A percentile compares a stretch with the other conserved stretches of the same genome.
Conservation (phyloP, 1,284 basidiomycete genomes). For the Phellopilus nigrolimitatus region DNA sequence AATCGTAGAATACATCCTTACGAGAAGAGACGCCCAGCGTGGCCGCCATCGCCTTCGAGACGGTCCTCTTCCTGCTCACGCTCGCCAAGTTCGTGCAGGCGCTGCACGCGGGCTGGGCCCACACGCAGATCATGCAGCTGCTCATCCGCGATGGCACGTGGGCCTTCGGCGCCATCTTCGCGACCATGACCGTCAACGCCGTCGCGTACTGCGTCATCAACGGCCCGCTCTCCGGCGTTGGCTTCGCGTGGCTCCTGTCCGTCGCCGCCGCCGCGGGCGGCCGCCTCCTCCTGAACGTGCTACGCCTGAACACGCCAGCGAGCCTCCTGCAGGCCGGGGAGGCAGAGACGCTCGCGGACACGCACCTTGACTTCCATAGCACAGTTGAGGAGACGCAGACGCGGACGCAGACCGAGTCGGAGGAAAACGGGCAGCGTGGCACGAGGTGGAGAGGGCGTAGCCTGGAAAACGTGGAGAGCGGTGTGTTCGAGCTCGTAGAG, state of each 20-base stretch:
- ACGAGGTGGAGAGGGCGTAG: not conserved
- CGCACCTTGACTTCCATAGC: not conserved
- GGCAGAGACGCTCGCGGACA: not conserved
- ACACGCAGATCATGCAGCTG: slow-evolving; percentile 1
- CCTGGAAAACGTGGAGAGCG: too few relatives aligned
- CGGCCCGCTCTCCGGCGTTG: not conserved
- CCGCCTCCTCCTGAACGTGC: slow-evolving; percentile 8
- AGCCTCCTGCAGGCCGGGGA: not conserved
- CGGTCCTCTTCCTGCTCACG: not conserved
- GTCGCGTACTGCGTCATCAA: not conserved
- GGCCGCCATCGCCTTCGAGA: not conserved
- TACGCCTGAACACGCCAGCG: not conserved
- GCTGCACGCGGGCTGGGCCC: not conserved
- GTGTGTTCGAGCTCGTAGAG: too few relatives aligned
- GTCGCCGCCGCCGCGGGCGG: slow-evolving; percentile 9
- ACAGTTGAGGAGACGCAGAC: not conserved
- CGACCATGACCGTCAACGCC: not conserved
- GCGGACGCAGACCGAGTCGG: not conserved
- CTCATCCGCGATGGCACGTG: slow-evolving; percentile 1
- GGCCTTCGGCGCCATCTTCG: not conserved
- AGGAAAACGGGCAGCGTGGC: not conserved
- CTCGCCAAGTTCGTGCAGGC: not conserved
- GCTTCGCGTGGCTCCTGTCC: not conserved
- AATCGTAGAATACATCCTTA: too few relatives aligned
- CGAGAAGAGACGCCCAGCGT: too few relatives aligned